phyloP scores from a whole-genome alignment of 2,329 filamentous ascomycete species.

The Venturia oleaginea region DNA sequence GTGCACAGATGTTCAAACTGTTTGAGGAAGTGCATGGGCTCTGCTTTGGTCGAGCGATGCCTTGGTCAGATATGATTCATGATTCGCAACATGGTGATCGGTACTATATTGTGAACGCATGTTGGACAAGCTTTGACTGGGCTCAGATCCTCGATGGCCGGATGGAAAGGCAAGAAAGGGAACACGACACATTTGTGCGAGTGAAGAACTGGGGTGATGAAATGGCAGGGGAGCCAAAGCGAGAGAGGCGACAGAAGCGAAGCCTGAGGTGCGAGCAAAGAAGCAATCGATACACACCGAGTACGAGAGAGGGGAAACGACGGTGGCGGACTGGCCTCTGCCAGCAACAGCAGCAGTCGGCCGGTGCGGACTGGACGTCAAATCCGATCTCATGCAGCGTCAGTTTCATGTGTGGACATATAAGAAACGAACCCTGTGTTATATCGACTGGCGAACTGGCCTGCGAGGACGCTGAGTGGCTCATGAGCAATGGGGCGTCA shows the following conservation, averaged over 20 bases:
- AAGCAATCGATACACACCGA: slow-evolving; percentile 6
- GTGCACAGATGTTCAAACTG: slow-evolving; percentile 31
- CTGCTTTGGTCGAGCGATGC: slow-evolving; percentile 20
- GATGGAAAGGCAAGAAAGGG: background rate
- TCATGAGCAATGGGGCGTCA: background rate
- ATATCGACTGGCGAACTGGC: slow-evolving; percentile 1
- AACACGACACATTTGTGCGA: slow-evolving; percentile 7
- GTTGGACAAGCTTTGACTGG: background rate
- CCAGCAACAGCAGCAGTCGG: background rate
- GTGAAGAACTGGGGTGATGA: background rate
- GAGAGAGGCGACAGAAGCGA: background rate
- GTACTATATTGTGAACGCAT: slow-evolving; percentile 9
- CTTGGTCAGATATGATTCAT: slow-evolving; percentile 4
- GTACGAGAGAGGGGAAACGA: background rate
- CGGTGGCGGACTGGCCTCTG: background rate
- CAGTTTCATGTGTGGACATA: slow-evolving; percentile 9
- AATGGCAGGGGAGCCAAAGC: background rate
- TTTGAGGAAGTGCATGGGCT: slow-evolving; percentile 28
- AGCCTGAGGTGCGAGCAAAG: slow-evolving; percentile 3
- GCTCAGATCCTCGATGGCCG: background rate
- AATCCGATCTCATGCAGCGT: slow-evolving; percentile 7
- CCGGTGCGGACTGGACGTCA: slow-evolving; percentile 5
- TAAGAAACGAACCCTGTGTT: slow-evolving; percentile 1
- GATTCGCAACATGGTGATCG: slow-evolving; percentile 10
- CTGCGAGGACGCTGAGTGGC: background rate